phyloP scores from a whole-genome alignment of 2,329 filamentous ascomycete genomes.

The Trichophyton benhamiae region DNA sequence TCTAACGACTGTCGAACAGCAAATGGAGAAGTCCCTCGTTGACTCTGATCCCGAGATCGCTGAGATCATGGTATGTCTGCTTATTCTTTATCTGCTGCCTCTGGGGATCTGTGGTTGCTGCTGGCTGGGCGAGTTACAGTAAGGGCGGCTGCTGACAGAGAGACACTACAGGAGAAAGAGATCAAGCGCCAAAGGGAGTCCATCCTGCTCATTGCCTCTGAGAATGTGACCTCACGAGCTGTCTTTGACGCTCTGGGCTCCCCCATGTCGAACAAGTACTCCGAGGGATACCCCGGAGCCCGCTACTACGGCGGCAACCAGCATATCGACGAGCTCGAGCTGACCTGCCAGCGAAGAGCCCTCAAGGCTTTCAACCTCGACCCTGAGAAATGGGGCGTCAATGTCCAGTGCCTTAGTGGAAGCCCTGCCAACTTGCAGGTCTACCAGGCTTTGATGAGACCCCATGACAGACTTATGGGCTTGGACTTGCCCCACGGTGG shows the following conservation, averaged over 20 bases:
- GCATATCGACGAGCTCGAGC: slow-evolving; percentile 94
- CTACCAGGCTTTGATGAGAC: slow-evolving; percentile 87
- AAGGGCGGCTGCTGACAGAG: neutral
- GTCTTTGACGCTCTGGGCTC: slow-evolving; percentile 95
- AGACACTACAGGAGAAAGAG: slow-evolving; percentile 58
- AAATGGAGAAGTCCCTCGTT: slow-evolving; percentile 90
- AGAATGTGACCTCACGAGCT: slow-evolving; percentile 97
- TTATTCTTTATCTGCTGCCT: neutral
- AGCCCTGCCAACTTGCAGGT: slow-evolving; percentile 95
- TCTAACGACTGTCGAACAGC: slow-evolving; percentile 39
- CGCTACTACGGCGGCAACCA: slow-evolving; percentile 99
- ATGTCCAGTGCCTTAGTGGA: slow-evolving; percentile 87
- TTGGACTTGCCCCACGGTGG: slow-evolving; percentile 93
- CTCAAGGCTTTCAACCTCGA: slow-evolving; percentile 83
- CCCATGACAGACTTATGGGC: slow-evolving; percentile 93
- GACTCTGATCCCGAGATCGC: slow-evolving; percentile 90
- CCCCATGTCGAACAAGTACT: slow-evolving; percentile 98
- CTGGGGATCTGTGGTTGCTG: neutral
- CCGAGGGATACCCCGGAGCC: slow-evolving; percentile 93
- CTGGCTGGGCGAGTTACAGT: neutral
- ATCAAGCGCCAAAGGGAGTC: slow-evolving; percentile 96
- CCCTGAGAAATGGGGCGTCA: slow-evolving; percentile 89
- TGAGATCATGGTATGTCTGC: slow-evolving; percentile 71
- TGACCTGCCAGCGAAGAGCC: slow-evolving; percentile 86
- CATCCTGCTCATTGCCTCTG: slow-evolving; percentile 95